Base-by-base conservation (phyloP, 1,139 yeast species). In the Saccharomyces hybrid region DNA sequence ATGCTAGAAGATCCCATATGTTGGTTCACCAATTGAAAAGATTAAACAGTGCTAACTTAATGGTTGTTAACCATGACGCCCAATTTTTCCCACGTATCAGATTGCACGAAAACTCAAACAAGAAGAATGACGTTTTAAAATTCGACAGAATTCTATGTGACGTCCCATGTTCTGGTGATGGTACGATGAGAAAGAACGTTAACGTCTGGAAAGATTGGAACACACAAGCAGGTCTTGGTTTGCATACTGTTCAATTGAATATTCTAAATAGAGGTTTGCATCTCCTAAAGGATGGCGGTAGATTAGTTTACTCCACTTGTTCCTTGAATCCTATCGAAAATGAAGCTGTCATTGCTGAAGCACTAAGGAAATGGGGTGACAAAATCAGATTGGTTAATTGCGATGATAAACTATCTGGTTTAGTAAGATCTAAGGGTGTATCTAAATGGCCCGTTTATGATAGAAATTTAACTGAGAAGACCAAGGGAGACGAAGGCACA, bases 111-210 rank as follows among this genome's bases (percentile, higher is more conserved):
- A 63, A 62, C 27, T 61, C 61, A 20, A 59, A 61, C 2, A 59
- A 60, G 13, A 70, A 68, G 34, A 73, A 72, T 42, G 76, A 77
- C 32, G 76, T 73, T 62, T 71, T 85, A 60, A 87, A 86, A 71
- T 95, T 89, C 69, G 99, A 95, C 73, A 81, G 99, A 67, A 83
- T 95, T 55, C 78, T 95, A 61, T 93, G 98, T 76, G 99, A 95
- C 71, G 99, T 95, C 28, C 99, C 99, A 54, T 95, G 99, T 76
- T 88, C 98, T 26, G 99, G 99, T 62, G 99, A 95, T 71, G 99
- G 95, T 57, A 95, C 99, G 49, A 89, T 95, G 96, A 83, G 99
- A 69, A 95, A 95, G 75, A 95, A 95, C 68, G 81, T 90, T 63
- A 88, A 88, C 66, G 96, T 95, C 31, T 95, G 99, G 99, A 86